These are phyloP conservation scores for Dendrobium huoshanense DNA, from an alignment of 106 monocot species.

Conservation along the genomic window DNA sequence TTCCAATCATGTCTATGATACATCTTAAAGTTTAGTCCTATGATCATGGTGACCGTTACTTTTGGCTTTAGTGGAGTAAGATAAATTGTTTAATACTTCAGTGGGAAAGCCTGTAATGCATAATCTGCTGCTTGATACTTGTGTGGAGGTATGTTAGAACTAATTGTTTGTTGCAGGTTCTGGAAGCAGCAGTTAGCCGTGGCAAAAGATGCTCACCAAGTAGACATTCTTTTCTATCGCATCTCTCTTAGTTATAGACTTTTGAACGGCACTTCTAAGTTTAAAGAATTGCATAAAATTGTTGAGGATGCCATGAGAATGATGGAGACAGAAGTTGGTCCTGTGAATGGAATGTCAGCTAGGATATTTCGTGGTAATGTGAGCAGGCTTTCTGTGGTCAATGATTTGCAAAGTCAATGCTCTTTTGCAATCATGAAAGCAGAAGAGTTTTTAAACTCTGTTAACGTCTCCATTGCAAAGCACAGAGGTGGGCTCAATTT, in stretches of 20 bases:
- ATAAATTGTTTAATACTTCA: neutral
- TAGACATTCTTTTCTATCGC: constrained; percentile 64
- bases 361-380: constrained; percentile 76
- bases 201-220: constrained; percentile 73
- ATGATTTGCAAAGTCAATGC: constrained; percentile 59
- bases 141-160: neutral
- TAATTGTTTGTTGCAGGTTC: neutral
- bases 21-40: neutral
- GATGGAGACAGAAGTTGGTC: constrained; percentile 74
- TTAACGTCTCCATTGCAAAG: constrained; percentile 12
- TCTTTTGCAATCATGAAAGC: constrained; percentile 55
- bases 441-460: constrained; percentile 37
- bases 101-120: neutral
- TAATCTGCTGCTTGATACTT: neutral
- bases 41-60: neutral
- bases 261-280: constrained; percentile 48
- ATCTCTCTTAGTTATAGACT: constrained; percentile 57
- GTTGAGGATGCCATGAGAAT: constrained; percentile 49
- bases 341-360: constrained; percentile 55
- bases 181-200: constrained; percentile 45
- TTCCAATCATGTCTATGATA: neutral
- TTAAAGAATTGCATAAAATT: constrained; percentile 57
- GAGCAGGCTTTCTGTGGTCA: constrained; percentile 52
- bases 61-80: neutral
- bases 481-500: constrained; percentile 26